phyloP scores from a whole-genome alignment of 2,329 filamentous ascomycete genomes.

The Monosporascus sp. region DNA sequence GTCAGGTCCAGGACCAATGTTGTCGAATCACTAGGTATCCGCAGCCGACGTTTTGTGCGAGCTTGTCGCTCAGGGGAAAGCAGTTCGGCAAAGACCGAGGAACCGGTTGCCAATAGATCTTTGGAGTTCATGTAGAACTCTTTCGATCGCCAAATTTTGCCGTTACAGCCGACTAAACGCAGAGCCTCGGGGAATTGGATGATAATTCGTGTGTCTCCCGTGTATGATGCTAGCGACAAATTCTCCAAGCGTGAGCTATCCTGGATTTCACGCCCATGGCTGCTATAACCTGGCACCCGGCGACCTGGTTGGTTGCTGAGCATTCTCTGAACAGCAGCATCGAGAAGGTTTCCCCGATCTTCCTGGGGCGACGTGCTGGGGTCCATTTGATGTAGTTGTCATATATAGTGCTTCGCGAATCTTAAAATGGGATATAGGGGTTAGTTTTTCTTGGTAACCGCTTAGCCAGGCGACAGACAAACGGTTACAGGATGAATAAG shows the following conservation, averaged over 20 bases:
- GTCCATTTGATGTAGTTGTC: not conserved
- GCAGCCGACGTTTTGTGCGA: slow-evolving; percentile 30
- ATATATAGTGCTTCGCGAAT: not conserved
- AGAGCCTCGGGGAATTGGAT: slow-evolving; percentile 13
- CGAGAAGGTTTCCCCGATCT: not conserved
- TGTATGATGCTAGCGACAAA: not conserved
- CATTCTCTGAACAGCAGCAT: not conserved
- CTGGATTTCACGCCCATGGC: too few species aligned
- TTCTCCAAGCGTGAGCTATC: too few species aligned
- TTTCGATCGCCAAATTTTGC: slow-evolving; percentile 27
- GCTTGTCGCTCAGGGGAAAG: slow-evolving; percentile 37
- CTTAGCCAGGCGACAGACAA: too few species aligned
- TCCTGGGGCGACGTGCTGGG: not conserved
- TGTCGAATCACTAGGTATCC: slow-evolving; percentile 24
- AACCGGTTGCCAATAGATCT: slow-evolving; percentile 41
- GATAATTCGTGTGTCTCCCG: not conserved
- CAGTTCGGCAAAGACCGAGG: slow-evolving; percentile 40
- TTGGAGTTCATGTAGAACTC: slow-evolving; percentile 39
- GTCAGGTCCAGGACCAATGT: slow-evolving; percentile 55
- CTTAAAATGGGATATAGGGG: too few species aligned
- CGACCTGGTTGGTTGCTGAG: not conserved
- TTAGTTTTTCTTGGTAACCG: too few species aligned
- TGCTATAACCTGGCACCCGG: not conserved
- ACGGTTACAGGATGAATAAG: too few species aligned
- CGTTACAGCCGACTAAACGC: slow-evolving; percentile 24